These are phyloP conservation scores for Imleria badia DNA, from an alignment of 768 basidiomycete genomes.

Conservation along the genomic window DNA sequence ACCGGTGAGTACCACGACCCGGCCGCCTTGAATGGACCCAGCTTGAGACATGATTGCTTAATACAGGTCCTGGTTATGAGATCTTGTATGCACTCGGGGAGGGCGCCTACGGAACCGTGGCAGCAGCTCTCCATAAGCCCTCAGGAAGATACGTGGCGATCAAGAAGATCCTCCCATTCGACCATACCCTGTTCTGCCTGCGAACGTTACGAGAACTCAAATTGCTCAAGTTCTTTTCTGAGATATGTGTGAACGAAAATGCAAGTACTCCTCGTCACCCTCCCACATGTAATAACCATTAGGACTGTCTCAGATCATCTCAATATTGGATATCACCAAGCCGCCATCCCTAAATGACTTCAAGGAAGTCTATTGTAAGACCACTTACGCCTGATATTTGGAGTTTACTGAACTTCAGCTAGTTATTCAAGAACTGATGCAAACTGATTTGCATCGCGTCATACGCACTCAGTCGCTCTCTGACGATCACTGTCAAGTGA, in stretches of 20 bases:
- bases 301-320: constrained; percentile 65
- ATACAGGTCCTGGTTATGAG: constrained; percentile 68
- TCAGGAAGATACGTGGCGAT: constrained; percentile 86
- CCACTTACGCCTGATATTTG: background rate
- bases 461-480: constrained; percentile 88
- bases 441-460: constrained; percentile 88
- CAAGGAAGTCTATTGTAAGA: constrained; percentile 82
- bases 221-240: constrained; percentile 81
- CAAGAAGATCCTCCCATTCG: constrained; percentile 94
- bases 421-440: constrained; percentile 89
- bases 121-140: constrained; percentile 82
- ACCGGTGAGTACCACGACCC: constrained; percentile 45
- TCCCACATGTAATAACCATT: background rate
- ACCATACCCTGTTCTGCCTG: constrained; percentile 89
- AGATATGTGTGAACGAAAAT: constrained; percentile 79
- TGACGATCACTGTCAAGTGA: constrained; percentile 84
- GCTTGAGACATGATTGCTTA: constrained; percentile 7
- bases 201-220: constrained; percentile 91
- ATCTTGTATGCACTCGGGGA: constrained; percentile 75
- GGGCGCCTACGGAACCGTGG: constrained; percentile 90
- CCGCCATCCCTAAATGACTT: constrained; percentile 73
- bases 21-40: background rate
- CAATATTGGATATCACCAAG: constrained; percentile 88
- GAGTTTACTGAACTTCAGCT: constrained; percentile 8
- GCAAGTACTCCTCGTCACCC: constrained; percentile 36